Base-by-base conservation (phyloP, 2,329 filamentous ascomycete genomes). In the Harringtonia lauricola region DNA sequence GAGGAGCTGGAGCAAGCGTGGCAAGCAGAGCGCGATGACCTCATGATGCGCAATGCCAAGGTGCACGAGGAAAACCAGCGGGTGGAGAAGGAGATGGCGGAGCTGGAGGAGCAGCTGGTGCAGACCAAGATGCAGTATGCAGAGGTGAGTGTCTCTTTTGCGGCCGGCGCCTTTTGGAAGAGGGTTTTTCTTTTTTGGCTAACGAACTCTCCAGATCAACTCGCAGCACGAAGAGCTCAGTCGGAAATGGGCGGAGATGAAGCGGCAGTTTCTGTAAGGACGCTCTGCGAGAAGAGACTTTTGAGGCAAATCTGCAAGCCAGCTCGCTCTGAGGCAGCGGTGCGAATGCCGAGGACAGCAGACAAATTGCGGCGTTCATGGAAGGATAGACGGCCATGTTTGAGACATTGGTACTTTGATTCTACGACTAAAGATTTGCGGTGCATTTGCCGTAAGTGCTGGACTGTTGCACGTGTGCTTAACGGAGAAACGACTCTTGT, bases 41-140 rank as follows among this genome's bases (percentile, higher is more conserved):
- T 96, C 55, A 92, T 96, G 83, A 81, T 87, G 61, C 79, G 88
- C 48, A 96, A 96, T 59, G 76, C 84, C 49, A 87, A 94, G 56
- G 89, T 96, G 8, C 89, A 96, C 57, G 88, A 94, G 54, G 87
- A 95, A 66, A 98, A 96, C 57, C 74, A 84, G 47, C 77, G 73
- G 46, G 67, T 98, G 52, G 89, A 95, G 63, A 90, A 94, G 58
- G 86, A 92, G 56, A 76, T 95, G 74, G 74, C 78, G 6, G 88
- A 95, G 54, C 85, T 96, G 69, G 92, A 96, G 68, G 85, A 89
- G 63, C 81, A 88, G 60, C 68, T 98, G 52, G 90, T 98, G 50
- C 79, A 83, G 59, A 92, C 88, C 2, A 98, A 98, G 74, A 84
- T 98, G 85, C 78, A 79, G 57, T 88, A 89, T 67, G 92, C 92